Conservation (phyloP, 805 yeast genomes). For the Yarrowia osloensis region DNA sequence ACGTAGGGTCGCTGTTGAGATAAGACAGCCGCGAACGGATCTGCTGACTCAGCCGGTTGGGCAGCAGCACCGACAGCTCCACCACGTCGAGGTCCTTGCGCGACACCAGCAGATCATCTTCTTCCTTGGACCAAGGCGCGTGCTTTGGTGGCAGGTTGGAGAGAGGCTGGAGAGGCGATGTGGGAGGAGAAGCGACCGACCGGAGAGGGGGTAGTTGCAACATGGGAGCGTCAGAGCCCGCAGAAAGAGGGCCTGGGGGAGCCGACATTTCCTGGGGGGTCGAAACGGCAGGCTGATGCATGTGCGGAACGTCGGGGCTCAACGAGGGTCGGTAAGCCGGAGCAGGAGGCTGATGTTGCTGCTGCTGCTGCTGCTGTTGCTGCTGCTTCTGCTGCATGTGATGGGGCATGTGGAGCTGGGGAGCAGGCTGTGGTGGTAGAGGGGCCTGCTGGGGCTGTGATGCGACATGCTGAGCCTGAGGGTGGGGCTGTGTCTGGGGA, state of each 20-base stretch:
- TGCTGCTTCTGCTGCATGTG: neutral
- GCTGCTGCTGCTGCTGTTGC: neutral
- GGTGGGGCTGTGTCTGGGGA: neutral
- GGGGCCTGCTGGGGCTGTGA: neutral
- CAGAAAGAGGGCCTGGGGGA: neutral
- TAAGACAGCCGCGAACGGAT: slow-evolving; percentile 43
- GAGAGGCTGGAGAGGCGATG: slow-evolving; percentile 33
- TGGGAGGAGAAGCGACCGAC: slow-evolving; percentile 34
- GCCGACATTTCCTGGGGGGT: neutral
- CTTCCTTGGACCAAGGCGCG: slow-evolving; percentile 56
- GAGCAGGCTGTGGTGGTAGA: neutral
- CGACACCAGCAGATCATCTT: slow-evolving; percentile 64
- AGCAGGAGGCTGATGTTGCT: neutral
- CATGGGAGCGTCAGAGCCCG: neutral
- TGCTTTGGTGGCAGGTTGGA: slow-evolving; percentile 31
- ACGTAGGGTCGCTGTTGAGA: slow-evolving; percentile 17
- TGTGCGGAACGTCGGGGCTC: neutral
- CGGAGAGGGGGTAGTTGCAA: slow-evolving; percentile 29
- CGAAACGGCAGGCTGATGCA: neutral
- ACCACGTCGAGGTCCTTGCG: slow-evolving; percentile 64
- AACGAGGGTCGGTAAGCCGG: neutral
- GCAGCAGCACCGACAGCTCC: slow-evolving; percentile 72
- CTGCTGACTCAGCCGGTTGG: slow-evolving; percentile 72
- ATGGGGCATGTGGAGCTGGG: slow-evolving; percentile 1
- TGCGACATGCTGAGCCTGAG: neutral